Percentiles rank a stretch among this genome's conserved stretches.
phyloP scores from a whole-genome alignment of 345 rosid genomes.

The Brassica carinata region DNA sequence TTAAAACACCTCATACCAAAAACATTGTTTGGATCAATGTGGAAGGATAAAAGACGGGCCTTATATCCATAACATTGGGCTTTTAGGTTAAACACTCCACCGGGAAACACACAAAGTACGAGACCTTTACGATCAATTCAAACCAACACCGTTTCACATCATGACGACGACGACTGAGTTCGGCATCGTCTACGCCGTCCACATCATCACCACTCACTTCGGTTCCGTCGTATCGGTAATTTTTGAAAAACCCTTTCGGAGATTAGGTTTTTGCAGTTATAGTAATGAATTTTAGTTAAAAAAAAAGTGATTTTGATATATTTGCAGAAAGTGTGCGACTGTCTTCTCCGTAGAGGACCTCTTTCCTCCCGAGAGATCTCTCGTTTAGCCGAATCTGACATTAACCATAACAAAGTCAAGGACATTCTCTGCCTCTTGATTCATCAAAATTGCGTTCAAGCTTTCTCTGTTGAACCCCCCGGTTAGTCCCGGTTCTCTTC shows the following conservation, averaged over 20 bases:
- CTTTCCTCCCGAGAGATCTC: slow-evolving; percentile 50
- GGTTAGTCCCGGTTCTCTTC: slow-evolving; percentile 31
- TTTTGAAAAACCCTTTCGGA: background rate
- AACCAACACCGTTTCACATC: background rate
- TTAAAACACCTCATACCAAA: no score
- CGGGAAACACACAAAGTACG: background rate
- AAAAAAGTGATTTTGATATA: no score
- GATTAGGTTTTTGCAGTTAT: no score
- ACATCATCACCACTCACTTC: slow-evolving; percentile 71
- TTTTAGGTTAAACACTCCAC: background rate
- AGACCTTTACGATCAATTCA: background rate
- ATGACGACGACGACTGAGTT: slow-evolving; percentile 48
- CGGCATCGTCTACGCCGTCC: slow-evolving; percentile 72
- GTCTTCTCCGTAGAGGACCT: slow-evolving; percentile 71
- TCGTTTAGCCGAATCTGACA: slow-evolving; percentile 47
- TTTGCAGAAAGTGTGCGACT: slow-evolving; percentile 81
- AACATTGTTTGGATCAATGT: background rate
- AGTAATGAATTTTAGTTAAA: no score
- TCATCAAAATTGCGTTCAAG: slow-evolving; percentile 88
- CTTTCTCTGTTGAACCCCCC: slow-evolving; percentile 54
- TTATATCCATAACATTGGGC: background rate
- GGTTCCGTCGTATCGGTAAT: slow-evolving; percentile 80
- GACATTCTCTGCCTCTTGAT: slow-evolving; percentile 68
- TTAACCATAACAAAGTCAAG: slow-evolving; percentile 52
- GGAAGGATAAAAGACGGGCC: background rate